Base-by-base conservation (phyloP, 108 stramenopile species). In the Nitzschia putrida region DNA sequence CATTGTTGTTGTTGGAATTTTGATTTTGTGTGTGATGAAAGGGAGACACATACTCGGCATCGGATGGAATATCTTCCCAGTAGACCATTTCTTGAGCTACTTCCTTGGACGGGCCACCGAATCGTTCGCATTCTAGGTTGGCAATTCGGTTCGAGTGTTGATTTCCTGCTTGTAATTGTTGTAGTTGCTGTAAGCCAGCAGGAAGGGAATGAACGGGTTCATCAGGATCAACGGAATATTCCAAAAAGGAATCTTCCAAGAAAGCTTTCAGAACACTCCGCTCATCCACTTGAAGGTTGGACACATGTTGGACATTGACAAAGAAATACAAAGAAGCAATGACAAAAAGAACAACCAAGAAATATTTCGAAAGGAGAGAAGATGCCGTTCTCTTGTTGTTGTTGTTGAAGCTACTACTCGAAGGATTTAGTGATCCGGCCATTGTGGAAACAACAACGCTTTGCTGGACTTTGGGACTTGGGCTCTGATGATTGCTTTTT, bases 61-160 rank as follows among this genome's bases (percentile, higher is more conserved):
- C 94, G 57, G 60, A 43, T 0, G 87, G 87, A 68, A 92, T 88
- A 64, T 95, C 92, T 22, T 70, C 54, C 94, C 94, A 95, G 77
- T 90, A 95, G 3, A 85, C 89, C 94, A 95, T 91, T 75, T 93
- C 91, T 25, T 76, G 55, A 34, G 85, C 82, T 22, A 66, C 85
- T 49, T 86, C 85, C 22, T 77, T 57, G 1, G 61, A 71, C 9
- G 90, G 90, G 8, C 93, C 93, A 14, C 90, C 93, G 38, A 83
- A 87, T 25, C 69, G 56, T 24, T 81, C 85, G 60, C 93, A 94
- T 23, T 76, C 71, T 42, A 94, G 70, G 18, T 88, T 89, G 21
- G 88, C 93, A 49, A 90, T 40, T 3, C 58, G 34, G 21, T 60
- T 38, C 4, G 16, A 11, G 8, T 60, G 58, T 38, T 60, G 18